A percentile compares a stretch with the other conserved stretches of the same genome.
phyloP scores from a whole-genome alignment of 1,284 basidiomycete genomes.

The Trichosporon asahii region DNA sequence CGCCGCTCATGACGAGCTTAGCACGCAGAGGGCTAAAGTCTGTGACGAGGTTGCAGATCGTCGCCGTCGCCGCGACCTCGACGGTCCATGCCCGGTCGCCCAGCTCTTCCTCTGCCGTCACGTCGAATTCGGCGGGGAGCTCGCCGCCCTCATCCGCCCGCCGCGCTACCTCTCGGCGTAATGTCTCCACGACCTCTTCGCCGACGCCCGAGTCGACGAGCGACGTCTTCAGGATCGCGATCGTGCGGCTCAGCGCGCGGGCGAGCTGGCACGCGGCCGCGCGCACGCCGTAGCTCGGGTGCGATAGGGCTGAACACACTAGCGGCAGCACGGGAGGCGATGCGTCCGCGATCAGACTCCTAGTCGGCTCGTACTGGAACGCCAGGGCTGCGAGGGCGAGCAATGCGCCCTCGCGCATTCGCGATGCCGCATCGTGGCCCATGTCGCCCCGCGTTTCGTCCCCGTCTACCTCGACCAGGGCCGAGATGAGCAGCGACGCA shows the following conservation, averaged over 20 bases:
- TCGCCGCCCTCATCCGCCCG: slow-evolving; percentile 9
- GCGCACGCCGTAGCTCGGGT: slow-evolving; percentile 68
- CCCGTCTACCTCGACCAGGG: slow-evolving; percentile 48
- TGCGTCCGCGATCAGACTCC: slow-evolving; percentile 62
- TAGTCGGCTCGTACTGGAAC: slow-evolving; percentile 66
- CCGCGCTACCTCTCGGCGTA: slow-evolving; percentile 48
- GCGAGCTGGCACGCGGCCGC: slow-evolving; percentile 81
- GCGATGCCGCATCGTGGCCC: slow-evolving; percentile 43
- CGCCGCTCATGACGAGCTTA: slow-evolving; percentile 63
- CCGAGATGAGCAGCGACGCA: slow-evolving; percentile 29
- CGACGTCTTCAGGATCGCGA: slow-evolving; percentile 73
- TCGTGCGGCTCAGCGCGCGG: slow-evolving; percentile 71
- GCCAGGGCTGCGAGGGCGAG: slow-evolving; percentile 67
- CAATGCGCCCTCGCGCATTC: slow-evolving; percentile 60
- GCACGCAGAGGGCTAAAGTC: slow-evolving; percentile 77
- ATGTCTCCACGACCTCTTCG: slow-evolving; percentile 62
- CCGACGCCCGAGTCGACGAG: slow-evolving; percentile 78
- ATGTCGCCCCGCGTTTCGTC: slow-evolving; percentile 59
- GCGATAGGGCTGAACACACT: slow-evolving; percentile 59
- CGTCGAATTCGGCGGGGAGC: slow-evolving; percentile 18
- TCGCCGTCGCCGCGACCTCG: slow-evolving; percentile 66
- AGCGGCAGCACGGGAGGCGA: slow-evolving; percentile 56
- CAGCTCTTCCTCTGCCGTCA: slow-evolving; percentile 29
- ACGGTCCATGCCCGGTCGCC: slow-evolving; percentile 66
- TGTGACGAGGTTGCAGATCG: slow-evolving; percentile 77